Percentiles rank a stretch among this genome's conserved stretches.
These are phyloP conservation scores for Leucaena leucocephala DNA, from an alignment of 306 rosid genomes.

Conservation along the genomic window DNA sequence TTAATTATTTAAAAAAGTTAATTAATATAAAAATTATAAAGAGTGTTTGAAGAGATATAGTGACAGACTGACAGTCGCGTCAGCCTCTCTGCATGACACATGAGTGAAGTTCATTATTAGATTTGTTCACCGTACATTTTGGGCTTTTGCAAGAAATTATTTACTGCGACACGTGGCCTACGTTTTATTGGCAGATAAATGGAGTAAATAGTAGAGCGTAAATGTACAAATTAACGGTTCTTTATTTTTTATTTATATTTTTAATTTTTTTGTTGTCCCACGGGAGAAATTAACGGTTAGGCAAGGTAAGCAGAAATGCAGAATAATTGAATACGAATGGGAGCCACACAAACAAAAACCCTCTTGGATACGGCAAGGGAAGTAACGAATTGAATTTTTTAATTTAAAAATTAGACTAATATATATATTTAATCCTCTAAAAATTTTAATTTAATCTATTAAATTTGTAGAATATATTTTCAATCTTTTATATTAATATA, in stretches of 20 bases:
- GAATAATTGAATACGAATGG: neutral
- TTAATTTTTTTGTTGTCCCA: neutral
- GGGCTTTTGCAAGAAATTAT: neutral
- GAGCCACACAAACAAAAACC: neutral
- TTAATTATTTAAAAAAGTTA: no score
- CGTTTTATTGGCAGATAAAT: neutral
- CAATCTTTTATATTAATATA: no score
- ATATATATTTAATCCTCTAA: no score
- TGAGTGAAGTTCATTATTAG: slow-evolving; percentile 7
- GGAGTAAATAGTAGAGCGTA: neutral
- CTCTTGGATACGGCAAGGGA: accelerated
- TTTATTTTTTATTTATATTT: neutral
- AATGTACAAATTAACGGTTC: neutral
- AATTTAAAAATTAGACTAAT: no score
- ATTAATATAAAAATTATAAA: no score
- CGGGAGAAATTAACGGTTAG: neutral
- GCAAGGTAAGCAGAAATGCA: neutral
- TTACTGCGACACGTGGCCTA: neutral
- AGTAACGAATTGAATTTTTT: no score
- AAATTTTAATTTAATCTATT: no score
- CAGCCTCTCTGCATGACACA: slow-evolving; percentile 30
- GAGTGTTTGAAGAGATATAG: neutral
- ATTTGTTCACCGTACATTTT: slow-evolving; percentile 6
- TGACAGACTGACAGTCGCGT: slow-evolving; percentile 44
- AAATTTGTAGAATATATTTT: no score